These are phyloP conservation scores for Scedosporium aurantiacum DNA, from an alignment of 2,329 filamentous ascomycete genomes.

Conservation along the genomic window DNA sequence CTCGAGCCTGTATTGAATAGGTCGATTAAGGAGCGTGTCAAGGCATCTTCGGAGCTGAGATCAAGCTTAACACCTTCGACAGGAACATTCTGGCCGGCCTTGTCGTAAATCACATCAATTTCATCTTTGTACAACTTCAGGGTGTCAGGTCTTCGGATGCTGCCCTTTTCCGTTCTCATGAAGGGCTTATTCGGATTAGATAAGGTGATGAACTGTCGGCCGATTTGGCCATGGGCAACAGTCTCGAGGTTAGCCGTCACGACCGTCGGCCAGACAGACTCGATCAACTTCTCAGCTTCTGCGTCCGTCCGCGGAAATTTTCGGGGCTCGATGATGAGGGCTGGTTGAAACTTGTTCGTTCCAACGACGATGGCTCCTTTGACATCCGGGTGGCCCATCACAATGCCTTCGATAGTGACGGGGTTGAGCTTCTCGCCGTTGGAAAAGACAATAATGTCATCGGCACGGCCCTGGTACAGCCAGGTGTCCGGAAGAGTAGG, in stretches of 20 bases:
- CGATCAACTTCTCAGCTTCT: slow-evolving; percentile 21
- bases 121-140: slow-evolving; percentile 29
- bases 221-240: slow-evolving; percentile 34
- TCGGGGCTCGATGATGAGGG: slow-evolving; percentile 34
- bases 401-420: slow-evolving; percentile 28
- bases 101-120: slow-evolving; percentile 29
- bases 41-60: slow-evolving; percentile 13
- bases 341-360: slow-evolving; percentile 31
- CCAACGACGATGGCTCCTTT: slow-evolving; percentile 35
- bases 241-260: slow-evolving; percentile 30
- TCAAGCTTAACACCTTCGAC: slow-evolving; percentile 12
- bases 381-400: slow-evolving; percentile 27
- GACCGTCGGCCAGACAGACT: slow-evolving; percentile 31
- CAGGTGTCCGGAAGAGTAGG: slow-evolving; percentile 25
- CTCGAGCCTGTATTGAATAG: slow-evolving; percentile 12
- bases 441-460: slow-evolving; percentile 37
- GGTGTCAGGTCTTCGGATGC: slow-evolving; percentile 28
- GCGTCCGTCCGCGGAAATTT: slow-evolving; percentile 15
- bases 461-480: slow-evolving; percentile 14
- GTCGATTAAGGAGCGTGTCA: slow-evolving; percentile 14
- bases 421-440: slow-evolving; percentile 40
- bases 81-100: slow-evolving; percentile 11
- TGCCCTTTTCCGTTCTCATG: slow-evolving; percentile 32
- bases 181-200: slow-evolving; percentile 31
- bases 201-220: slow-evolving; percentile 26